Percentiles rank a stretch among this genome's conserved stretches.
Conservation (phyloP, 257 asterid species). For the Anisodus tanguticus region DNA sequence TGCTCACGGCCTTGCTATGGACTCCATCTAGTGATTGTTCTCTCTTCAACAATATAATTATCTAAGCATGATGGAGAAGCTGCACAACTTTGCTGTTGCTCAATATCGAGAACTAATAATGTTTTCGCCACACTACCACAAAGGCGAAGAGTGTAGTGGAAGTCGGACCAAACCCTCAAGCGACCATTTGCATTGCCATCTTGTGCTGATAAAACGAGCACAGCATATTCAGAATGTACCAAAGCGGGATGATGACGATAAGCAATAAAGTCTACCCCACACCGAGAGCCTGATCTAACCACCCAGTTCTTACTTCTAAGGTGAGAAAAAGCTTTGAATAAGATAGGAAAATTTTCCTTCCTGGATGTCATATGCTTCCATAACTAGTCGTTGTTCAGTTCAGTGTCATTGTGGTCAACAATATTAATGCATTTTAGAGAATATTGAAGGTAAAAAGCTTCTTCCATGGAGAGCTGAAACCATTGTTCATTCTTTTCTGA, state of each 20-base stretch:
- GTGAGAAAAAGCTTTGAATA: slow-evolving; percentile 67
- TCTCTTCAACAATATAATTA: slow-evolving; percentile 56
- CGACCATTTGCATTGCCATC: slow-evolving; percentile 46
- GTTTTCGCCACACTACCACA: slow-evolving; percentile 88
- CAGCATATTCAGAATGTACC: slow-evolving; percentile 88
- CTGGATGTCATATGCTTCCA: slow-evolving; percentile 55
- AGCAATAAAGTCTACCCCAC: slow-evolving; percentile 82
- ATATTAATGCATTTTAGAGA: slow-evolving; percentile 61
- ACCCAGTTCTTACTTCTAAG: slow-evolving; percentile 88
- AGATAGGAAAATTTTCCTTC: slow-evolving; percentile 44
- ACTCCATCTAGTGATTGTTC: slow-evolving; percentile 68
- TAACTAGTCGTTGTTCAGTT: slow-evolving; percentile 47
- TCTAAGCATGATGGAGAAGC: slow-evolving; percentile 46
- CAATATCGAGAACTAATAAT: slow-evolving; percentile 57
- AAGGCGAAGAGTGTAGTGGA: slow-evolving; percentile 76
- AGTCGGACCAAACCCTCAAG: slow-evolving; percentile 84
- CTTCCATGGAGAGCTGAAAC: slow-evolving; percentile 72
- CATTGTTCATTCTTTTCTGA: slow-evolving; percentile 63
- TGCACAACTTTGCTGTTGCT: slow-evolving; percentile 25
- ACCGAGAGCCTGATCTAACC: slow-evolving; percentile 67
- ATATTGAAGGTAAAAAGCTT: slow-evolving; percentile 66
- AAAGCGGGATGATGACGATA: slow-evolving; percentile 82
- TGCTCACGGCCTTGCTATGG: slow-evolving; percentile 63
- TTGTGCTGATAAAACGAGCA: slow-evolving; percentile 51
- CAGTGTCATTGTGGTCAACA: slow-evolving; percentile 44